phyloP scores from a whole-genome alignment of 495 filamentous ascomycete genomes.

The Cercophora samala region DNA sequence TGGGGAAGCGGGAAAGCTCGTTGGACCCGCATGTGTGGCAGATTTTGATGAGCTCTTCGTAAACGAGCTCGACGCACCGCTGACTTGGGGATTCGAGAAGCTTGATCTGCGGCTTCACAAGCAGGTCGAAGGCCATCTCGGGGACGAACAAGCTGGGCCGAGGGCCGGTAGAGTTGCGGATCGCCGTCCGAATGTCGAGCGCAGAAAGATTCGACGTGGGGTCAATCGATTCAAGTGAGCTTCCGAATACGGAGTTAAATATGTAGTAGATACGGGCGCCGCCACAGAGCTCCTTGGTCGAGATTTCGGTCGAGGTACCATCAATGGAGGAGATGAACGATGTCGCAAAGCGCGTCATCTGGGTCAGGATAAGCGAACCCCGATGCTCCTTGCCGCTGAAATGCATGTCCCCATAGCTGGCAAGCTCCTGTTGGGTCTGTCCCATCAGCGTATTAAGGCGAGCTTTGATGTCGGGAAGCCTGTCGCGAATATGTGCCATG shows the following conservation, averaged over 20 bases:
- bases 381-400: constrained; percentile 97
- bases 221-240: constrained; percentile 92
- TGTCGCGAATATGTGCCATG: constrained; percentile 94
- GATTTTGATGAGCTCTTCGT: constrained; percentile 99
- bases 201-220: constrained; percentile 92
- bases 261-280: constrained; percentile 99
- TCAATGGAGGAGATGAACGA: constrained; percentile 99
- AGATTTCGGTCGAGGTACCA: constrained; percentile 96
- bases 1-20: constrained; percentile 85
- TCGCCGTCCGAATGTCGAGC: constrained; percentile 96
- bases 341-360: constrained; percentile 97
- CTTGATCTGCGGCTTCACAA: constrained; percentile 98
- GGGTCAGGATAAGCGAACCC: constrained; percentile 88
- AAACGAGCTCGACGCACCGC: constrained; percentile 94
- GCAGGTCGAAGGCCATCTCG: constrained; percentile 92
- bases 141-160: constrained; percentile 94
- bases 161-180: constrained; percentile 96
- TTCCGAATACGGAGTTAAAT: constrained; percentile 99
- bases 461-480: constrained; percentile 96
- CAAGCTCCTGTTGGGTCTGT: constrained; percentile 97
- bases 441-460: constrained; percentile 97
- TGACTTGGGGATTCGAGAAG: constrained; percentile 93
- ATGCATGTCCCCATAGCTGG: constrained; percentile 96
- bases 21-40: constrained; percentile 97
- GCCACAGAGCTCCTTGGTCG: constrained; percentile 96